Conservation (phyloP, 768 basidiomycete genomes). For the Mycena indigotica region DNA sequence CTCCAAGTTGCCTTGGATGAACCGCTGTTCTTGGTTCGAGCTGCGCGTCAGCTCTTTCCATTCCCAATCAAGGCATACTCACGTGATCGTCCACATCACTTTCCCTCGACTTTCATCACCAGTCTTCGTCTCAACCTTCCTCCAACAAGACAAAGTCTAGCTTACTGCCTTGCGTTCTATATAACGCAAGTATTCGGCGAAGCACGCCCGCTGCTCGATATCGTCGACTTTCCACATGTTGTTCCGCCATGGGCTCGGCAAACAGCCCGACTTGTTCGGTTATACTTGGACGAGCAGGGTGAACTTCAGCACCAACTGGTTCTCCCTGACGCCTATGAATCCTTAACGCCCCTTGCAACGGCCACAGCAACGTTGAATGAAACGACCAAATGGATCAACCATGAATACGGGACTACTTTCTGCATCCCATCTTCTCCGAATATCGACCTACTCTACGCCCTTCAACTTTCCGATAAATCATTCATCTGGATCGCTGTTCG, state of each 20-base stretch:
- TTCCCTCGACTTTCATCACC: not conserved
- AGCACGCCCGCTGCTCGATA: not conserved
- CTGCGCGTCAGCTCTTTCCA: not conserved
- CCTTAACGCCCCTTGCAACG: not conserved
- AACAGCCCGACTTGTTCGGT: slow-evolving; percentile 1
- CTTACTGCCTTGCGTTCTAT: not conserved
- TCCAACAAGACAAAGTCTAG: not conserved
- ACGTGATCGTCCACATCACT: not conserved
- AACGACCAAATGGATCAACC: not conserved
- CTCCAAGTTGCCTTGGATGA: not conserved
- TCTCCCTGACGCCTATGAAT: not conserved
- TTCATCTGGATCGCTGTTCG: not conserved
- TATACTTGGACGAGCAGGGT: not conserved
- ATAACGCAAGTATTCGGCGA: not conserved
- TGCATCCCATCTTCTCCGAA: not conserved
- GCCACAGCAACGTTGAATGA: not conserved
- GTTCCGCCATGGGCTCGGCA: slow-evolving; percentile 3
- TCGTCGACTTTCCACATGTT: slow-evolving; percentile 7
- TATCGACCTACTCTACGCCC: not conserved
- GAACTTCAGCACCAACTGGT: not conserved
- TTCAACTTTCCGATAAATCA: not conserved
- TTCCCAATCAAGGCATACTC: not conserved
- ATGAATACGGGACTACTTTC: not conserved
- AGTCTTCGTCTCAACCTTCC: not conserved
- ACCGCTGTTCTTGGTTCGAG: not conserved